These are phyloP conservation scores for Xerocomus spinulosus DNA, from an alignment of 768 basidiomycete genomes.

Conservation along the genomic window DNA sequence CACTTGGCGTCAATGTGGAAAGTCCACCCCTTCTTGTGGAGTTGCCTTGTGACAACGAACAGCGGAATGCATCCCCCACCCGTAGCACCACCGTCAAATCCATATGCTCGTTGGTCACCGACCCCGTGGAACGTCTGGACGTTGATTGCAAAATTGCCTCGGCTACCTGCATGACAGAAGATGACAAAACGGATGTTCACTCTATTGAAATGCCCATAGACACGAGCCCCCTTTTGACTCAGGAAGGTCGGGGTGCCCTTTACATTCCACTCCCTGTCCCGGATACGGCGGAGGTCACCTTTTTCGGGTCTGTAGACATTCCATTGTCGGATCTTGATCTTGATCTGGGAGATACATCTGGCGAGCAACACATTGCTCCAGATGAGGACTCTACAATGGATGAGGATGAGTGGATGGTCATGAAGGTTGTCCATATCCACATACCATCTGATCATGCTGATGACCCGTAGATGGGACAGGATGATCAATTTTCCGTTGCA, in stretches of 20 bases:
- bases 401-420: not conserved
- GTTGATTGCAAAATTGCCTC: not conserved
- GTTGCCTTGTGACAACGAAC: not conserved
- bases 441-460: not conserved
- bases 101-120: not conserved
- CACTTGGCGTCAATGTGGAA: not conserved
- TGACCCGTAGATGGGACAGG: constrained; percentile 1
- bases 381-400: not conserved
- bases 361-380: not conserved
- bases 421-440: not conserved
- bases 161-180: not conserved
- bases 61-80: not conserved
- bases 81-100: constrained; percentile 1
- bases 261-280: constrained; percentile 13
- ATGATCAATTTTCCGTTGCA: not conserved
- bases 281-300: constrained; percentile 12
- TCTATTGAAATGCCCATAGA: not conserved
- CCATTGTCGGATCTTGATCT: not conserved
- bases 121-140: not conserved
- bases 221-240: not conserved
- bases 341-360: not conserved
- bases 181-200: not conserved
- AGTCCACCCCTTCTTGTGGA: not conserved
- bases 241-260: constrained; percentile 1
- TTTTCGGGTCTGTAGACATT: constrained; percentile 9